These are phyloP conservation scores for Discostella stelligera DNA, from an alignment of 352 stramenopile species.

Conservation along the genomic window DNA sequence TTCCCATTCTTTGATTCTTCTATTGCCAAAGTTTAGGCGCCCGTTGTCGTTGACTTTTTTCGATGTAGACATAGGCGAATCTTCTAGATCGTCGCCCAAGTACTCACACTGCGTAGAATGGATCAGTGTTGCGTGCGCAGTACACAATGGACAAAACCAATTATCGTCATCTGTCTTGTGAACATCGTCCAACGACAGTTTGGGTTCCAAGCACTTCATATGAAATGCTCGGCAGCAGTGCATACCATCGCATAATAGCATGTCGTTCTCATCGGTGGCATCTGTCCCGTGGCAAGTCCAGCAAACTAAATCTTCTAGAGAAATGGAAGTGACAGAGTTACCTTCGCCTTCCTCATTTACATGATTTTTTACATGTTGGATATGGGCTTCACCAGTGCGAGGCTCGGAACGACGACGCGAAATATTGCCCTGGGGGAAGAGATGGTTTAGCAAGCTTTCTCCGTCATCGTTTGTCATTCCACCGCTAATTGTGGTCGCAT, in stretches of 20 bases:
- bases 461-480: neutral
- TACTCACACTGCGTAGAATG: conserved; percentile 58
- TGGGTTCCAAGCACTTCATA: conserved; percentile 75
- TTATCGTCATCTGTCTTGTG: conserved; percentile 57
- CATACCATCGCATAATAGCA: conserved; percentile 81
- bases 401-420: conserved; percentile 37
- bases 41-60: neutral
- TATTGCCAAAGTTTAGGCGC: conserved; percentile 4
- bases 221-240: conserved; percentile 82
- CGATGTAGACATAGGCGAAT: neutral
- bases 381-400: conserved; percentile 38
- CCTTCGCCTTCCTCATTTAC: conserved; percentile 24
- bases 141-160: conserved; percentile 83
- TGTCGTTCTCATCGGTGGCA: conserved; percentile 81
- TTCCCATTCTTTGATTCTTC: conserved; percentile 41
- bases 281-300: conserved; percentile 60
- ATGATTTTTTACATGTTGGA: conserved; percentile 2
- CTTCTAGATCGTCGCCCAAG: conserved; percentile 44
- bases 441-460: conserved; percentile 24
- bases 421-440: conserved; percentile 49
- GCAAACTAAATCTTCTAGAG: conserved; percentile 75
- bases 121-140: conserved; percentile 41
- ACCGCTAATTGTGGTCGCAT: neutral
- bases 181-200: conserved; percentile 54
- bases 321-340: conserved; percentile 58